These are phyloP conservation scores for Cryptococcus amylolentus DNA, from an alignment of 1,284 basidiomycete genomes.

Conservation along the genomic window DNA sequence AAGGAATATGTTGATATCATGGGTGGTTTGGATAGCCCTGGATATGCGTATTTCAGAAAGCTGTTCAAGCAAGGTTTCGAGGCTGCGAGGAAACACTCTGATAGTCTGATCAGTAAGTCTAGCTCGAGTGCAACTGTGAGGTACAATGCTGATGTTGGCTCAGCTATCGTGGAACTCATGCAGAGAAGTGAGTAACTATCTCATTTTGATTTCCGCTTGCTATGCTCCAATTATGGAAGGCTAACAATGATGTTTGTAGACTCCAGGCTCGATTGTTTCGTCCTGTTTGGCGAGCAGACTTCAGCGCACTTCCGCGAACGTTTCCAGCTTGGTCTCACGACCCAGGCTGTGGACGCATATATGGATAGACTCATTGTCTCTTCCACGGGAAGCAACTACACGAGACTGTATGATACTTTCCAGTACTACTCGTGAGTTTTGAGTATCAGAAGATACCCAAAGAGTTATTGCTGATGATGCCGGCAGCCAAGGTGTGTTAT, in stretches of 20 bases:
- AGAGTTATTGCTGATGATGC: too few relatives aligned
- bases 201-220: background rate
- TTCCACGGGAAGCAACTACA: conserved; percentile 88
- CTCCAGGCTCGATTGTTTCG: conserved; percentile 88
- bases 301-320: conserved; percentile 82
- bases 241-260: conserved; percentile 55
- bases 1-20: conserved; percentile 94
- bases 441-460: too few relatives aligned
- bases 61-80: conserved; percentile 93
- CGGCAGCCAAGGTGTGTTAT: too few relatives aligned
- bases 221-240: conserved; percentile 1
- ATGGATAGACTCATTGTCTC: conserved; percentile 81
- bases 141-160: background rate
- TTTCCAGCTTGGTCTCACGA: conserved; percentile 87
- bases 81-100: conserved; percentile 90
- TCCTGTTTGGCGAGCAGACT: conserved; percentile 84
- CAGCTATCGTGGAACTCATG: conserved; percentile 92
- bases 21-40: conserved; percentile 74
- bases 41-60: conserved; percentile 79
- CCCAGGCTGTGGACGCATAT: conserved; percentile 80
- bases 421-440: conserved; percentile 45
- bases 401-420: conserved; percentile 81
- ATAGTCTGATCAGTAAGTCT: conserved; percentile 86
- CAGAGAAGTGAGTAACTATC: conserved; percentile 66
- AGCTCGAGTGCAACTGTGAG: background rate